Percentiles rank a stretch among this genome's conserved stretches.
Conservation (phyloP, 768 basidiomycete genomes). For the Suillus americanus region DNA sequence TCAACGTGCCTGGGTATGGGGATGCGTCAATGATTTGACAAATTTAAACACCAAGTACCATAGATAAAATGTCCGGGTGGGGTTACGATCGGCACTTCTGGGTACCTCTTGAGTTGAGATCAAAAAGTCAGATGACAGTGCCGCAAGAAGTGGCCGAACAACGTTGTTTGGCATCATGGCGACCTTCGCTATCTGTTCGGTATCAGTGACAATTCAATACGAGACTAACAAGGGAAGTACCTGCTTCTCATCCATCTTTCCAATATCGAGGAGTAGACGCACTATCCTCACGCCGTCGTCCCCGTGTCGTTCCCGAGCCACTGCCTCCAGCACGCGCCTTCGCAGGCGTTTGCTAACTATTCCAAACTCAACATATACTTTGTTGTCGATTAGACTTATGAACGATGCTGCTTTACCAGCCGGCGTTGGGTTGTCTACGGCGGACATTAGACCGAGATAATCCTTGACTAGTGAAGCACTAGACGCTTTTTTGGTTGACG, state of each 20-base stretch:
- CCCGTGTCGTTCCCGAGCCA: constrained; percentile 82
- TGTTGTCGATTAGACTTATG: constrained; percentile 66
- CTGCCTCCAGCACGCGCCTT: constrained; percentile 69
- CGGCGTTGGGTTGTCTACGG: constrained; percentile 79
- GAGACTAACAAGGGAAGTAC: constrained; percentile 39
- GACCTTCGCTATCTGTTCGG: constrained; percentile 80
- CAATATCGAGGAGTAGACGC: constrained; percentile 72
- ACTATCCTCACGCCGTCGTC: constrained; percentile 81
- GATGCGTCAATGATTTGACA: constrained; percentile 3
- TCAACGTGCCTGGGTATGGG: constrained; percentile 77
- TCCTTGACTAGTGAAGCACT: constrained; percentile 67
- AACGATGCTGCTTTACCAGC: constrained; percentile 70
- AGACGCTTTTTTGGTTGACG: constrained; percentile 52
- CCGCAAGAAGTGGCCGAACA: constrained; percentile 75
- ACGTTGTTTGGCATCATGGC: constrained; percentile 93
- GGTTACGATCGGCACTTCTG: constrained; percentile 86
- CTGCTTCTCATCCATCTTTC: constrained; percentile 95
- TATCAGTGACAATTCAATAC: constrained; percentile 6
- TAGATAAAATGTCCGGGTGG: constrained; percentile 85
- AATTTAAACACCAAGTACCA: constrained; percentile 52
- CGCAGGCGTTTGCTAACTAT: constrained; percentile 66
- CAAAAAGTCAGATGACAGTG: constrained; percentile 76
- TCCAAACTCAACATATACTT: constrained; percentile 81
- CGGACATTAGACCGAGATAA: constrained; percentile 77
- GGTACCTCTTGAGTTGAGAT: constrained; percentile 94